Base-by-base conservation (phyloP, 768 basidiomycete species). In the Tricholoma terreum region DNA sequence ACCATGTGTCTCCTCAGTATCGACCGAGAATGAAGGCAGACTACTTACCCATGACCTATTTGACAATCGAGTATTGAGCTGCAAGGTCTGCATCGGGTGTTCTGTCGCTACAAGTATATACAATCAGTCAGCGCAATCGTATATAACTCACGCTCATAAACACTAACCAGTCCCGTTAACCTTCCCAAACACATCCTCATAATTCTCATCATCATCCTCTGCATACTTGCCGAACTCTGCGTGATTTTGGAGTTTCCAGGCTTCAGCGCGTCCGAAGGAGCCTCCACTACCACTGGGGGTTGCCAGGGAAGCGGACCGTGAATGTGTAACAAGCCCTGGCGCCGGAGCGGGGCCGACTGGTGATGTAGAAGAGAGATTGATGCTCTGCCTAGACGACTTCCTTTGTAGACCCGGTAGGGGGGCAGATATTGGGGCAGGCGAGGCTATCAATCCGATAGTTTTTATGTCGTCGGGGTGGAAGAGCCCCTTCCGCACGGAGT, bases 171-270 rank as follows among this genome's bases (percentile, higher is more conserved):
- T 77, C 22, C 84, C 83, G 59, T 82, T 88, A 17, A 77, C 79
- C 70, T 90, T 92, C 58, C 84, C 93, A 71, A 98, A 96, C 9
- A 98, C 86, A 69, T 97, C 96, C 48, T 96, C 93, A 65, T 97
- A 98, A 67, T 98, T 93, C 65, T 98, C 90, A 24, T 97, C 92
- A 49, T 81, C 82, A 8, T 84, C 85, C 71, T 96, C 94, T 6
- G 90, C 77, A 70, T 96, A 97, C 68, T 93, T 94, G 19, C 82
- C 83, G 60, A 96, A 87, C 69, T 88, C 90, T 55, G 77, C 76
- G 57, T 84, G 80, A 58, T 78, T 83, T 51, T 78, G 70, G 34
- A 80, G 60, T 57, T 82, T 74, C 58, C 76, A 76, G 2, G 86
- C 84, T 60, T 90, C 89, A 3, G 84, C 77, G 9, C 82, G 78